A percentile compares a stretch with the other conserved stretches of the same genome.
Conservation (phyloP, 2,329 filamentous ascomycete genomes). For the Pyrenochaeta sp. region DNA sequence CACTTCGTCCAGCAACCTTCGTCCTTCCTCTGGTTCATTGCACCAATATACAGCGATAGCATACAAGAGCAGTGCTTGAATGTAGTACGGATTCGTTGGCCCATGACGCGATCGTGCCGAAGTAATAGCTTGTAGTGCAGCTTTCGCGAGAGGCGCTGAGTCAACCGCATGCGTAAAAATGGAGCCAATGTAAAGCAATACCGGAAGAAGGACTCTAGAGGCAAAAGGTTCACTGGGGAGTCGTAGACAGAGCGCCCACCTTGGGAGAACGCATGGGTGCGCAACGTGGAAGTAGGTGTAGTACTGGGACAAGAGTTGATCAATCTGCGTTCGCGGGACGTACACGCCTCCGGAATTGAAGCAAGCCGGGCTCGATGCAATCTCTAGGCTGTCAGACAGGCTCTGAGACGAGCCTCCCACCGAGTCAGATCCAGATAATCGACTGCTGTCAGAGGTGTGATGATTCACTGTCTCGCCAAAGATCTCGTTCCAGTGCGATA, state of each 20-base stretch:
- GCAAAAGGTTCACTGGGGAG: slow-evolving; percentile 8
- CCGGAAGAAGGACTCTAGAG: slow-evolving; percentile 44
- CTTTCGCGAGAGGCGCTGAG: slow-evolving; percentile 49
- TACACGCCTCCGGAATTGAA: too few relatives aligned
- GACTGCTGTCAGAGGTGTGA: too few relatives aligned
- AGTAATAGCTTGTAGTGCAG: slow-evolving; percentile 17
- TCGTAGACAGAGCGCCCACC: slow-evolving; percentile 17
- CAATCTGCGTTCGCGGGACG: too few relatives aligned
- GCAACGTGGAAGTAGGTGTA: slow-evolving; percentile 29
- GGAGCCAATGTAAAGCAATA: slow-evolving; percentile 62
- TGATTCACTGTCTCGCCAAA: too few relatives aligned
- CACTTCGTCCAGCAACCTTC: slow-evolving; percentile 70
- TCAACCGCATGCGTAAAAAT: slow-evolving; percentile 57
- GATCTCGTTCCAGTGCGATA: too few relatives aligned
- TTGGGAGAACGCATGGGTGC: slow-evolving; percentile 32
- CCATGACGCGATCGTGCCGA: slow-evolving; percentile 8
- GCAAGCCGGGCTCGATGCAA: too few relatives aligned
- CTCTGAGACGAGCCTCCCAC: too few relatives aligned
- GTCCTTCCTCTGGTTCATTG: slow-evolving; percentile 71
- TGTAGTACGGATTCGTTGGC: slow-evolving; percentile 56
- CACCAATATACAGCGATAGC: slow-evolving; percentile 78
- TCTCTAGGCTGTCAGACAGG: too few relatives aligned
- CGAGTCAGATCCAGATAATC: too few relatives aligned
- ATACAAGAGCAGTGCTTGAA: slow-evolving; percentile 79
- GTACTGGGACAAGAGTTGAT: slow-evolving; percentile 10